Evolutionary conservation across 2,329 filamentous ascomycete species (phyloP).

Genomic region (Chaetomiaceae sp.): DNA sequence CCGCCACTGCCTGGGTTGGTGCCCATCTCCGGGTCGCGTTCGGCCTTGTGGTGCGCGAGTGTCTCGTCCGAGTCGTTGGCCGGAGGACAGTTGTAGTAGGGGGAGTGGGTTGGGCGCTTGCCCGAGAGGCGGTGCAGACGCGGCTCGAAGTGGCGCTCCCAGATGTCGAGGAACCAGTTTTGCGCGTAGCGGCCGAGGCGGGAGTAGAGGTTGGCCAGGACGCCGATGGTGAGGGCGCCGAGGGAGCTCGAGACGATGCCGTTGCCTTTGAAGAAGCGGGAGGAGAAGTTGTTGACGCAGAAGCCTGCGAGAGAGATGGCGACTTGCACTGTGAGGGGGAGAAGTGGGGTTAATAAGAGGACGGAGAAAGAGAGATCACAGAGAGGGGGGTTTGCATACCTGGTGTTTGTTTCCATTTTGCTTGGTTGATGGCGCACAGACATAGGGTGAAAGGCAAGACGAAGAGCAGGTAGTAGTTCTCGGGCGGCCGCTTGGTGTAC

Average conservation of each 20-base stretch:
- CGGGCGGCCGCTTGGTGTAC: constrained; percentile 38
- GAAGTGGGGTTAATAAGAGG: neutral
- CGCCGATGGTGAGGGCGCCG: constrained; percentile 69
- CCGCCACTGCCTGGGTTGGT: constrained; percentile 10
- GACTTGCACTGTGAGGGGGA: constrained; percentile 57
- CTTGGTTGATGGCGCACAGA: constrained; percentile 59
- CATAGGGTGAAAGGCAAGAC: constrained; percentile 65
- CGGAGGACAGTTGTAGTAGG: constrained; percentile 13
- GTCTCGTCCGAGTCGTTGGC: constrained; percentile 18
- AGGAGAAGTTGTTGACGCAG: constrained; percentile 68
- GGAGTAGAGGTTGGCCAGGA: constrained; percentile 74
- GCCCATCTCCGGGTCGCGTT: constrained; percentile 22
- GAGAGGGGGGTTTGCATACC: constrained; percentile 10
- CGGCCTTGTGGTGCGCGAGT: constrained; percentile 1
- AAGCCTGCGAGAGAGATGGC: constrained; percentile 70
- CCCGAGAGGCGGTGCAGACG: constrained; percentile 31
- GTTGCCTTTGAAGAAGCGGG: constrained; percentile 61
- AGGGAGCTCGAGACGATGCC: constrained; percentile 73
- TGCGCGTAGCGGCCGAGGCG: constrained; percentile 57
- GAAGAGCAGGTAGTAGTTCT: constrained; percentile 50
- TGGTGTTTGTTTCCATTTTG: constrained; percentile 56
- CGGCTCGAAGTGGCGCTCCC: constrained; percentile 45
- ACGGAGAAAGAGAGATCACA: too few relatives aligned
- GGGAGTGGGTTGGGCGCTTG: constrained; percentile 18
- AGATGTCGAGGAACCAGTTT: constrained; percentile 50